Base-by-base conservation (phyloP, 2,329 filamentous ascomycete genomes). In the Sordariomycetes sp. region DNA sequence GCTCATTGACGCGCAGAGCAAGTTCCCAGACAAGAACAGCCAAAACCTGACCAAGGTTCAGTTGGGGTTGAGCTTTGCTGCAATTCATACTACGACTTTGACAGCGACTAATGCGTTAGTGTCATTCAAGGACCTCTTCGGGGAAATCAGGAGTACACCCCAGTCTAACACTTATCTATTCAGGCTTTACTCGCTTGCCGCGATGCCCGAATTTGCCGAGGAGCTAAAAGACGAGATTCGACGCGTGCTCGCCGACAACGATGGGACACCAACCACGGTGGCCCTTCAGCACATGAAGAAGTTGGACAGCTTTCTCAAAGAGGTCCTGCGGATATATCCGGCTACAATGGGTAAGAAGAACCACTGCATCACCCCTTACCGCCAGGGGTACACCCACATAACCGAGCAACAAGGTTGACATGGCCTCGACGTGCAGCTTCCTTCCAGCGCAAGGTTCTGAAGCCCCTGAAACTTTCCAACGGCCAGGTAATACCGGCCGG, bases 221-320 rank as follows among this genome's bases (percentile, higher is more conserved):
- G 72, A 76, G 12, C 66, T 84, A 1, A 75, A 81, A 1, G 71
- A 79, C 24, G 81, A 85, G 62, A 75, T 79, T 5, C 63, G 69
- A 2, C 62, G 68, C 1, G 72, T 71, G 0, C 62, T 79, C 0
- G 64, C 64, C 1, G 67, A 68, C 11, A 65, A 70, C 22, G 66
- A 67, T 25, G 70, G 69, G 1, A 67, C 68, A 20, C 61, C 65
- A 65, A 68, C 65, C 8, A 72, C 65, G 32, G 64, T 68, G n/a
- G 71, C 69, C 8, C 64, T 75, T 61, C 62, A 64, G 12, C 70
- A 69, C 37, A 66, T 73, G 59, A 70, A 71, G 62, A 74, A 73
- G 63, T 66, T 73, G 58, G 72, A 74, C 54, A 73, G 71, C 55
- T 74, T 73, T 61, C 66, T 74, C 50, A 72, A 71, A 60, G 71